Evolutionary conservation across 2,329 filamentous ascomycete genomes (phyloP).

Genomic region (Aspergillus sp.): DNA sequence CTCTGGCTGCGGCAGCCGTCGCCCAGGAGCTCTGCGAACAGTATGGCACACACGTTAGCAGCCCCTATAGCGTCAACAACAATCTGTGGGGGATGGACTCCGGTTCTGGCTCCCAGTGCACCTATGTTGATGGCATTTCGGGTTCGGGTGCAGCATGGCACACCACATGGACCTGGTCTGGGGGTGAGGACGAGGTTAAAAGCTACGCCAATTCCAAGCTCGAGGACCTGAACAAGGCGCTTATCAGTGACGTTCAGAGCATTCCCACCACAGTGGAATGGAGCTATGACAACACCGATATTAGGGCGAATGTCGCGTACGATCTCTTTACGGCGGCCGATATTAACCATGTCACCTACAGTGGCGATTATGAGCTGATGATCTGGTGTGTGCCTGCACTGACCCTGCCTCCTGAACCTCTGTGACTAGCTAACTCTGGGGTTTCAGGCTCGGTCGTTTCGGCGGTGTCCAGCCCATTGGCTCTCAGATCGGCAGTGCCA

Average conservation of each 20-base stretch:
- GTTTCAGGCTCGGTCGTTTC: constrained; percentile 44
- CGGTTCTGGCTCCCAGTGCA: constrained; percentile 41
- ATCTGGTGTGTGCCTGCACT: constrained; percentile 48
- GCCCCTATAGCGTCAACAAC: constrained; percentile 48
- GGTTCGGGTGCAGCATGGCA: constrained; percentile 35
- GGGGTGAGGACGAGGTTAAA: constrained; percentile 38
- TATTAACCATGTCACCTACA: constrained; percentile 39
- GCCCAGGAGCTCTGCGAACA: constrained; percentile 17
- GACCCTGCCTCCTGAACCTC: too few species aligned
- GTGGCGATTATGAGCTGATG: constrained; percentile 60
- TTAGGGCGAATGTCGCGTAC: constrained; percentile 58
- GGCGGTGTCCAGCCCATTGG: constrained; percentile 57
- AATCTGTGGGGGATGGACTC: constrained; percentile 47
- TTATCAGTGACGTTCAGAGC: constrained; percentile 30
- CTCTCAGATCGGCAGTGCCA: constrained; percentile 50
- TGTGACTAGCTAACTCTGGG: too few species aligned
- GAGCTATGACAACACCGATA: constrained; percentile 48
- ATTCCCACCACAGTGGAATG: constrained; percentile 45
- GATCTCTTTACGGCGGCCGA: constrained; percentile 55
- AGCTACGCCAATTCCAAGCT: constrained; percentile 41
- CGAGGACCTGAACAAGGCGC: constrained; percentile 23
- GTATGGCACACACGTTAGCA: constrained; percentile 33
- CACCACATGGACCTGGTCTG: constrained; percentile 44
- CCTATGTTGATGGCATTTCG: constrained; percentile 33
- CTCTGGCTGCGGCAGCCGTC: neutral